Conservation (phyloP, 2,329 filamentous ascomycete species). For the Hypocreales sp. region DNA sequence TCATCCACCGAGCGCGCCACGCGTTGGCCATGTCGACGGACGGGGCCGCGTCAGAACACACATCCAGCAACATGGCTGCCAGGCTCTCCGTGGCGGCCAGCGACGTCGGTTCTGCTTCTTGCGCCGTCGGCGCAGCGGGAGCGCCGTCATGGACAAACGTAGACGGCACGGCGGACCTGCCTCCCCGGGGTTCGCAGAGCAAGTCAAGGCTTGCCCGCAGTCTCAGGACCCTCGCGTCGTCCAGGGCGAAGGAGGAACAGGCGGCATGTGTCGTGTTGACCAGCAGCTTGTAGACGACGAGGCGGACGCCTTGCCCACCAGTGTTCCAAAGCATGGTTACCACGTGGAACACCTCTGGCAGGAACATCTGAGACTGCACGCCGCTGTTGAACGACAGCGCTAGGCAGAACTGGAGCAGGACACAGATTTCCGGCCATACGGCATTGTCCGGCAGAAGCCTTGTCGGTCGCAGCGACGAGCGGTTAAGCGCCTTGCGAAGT, state of each 20-base stretch:
- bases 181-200: conserved; percentile 42
- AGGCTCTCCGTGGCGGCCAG: conserved; percentile 44
- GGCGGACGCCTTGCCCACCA: conserved; percentile 38
- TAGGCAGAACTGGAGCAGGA: conserved; percentile 50
- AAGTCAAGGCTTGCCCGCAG: conserved; percentile 39
- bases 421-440: conserved; percentile 55
- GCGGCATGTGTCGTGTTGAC: conserved; percentile 54
- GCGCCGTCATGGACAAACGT: too few relatives aligned
- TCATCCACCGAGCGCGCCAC: conserved; percentile 62
- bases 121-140: too few relatives aligned
- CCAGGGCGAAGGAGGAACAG: conserved; percentile 48
- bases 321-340: conserved; percentile 58
- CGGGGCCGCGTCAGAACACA: conserved; percentile 47
- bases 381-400: conserved; percentile 53
- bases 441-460: conserved; percentile 49
- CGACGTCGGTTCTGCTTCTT: conserved; percentile 17
- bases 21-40: conserved; percentile 50
- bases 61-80: conserved; percentile 45
- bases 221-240: conserved; percentile 41
- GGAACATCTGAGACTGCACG: conserved; percentile 49
- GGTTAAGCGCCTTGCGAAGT: conserved; percentile 50
- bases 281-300: conserved; percentile 45
- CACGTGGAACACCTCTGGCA: conserved; percentile 55
- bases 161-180: conserved; percentile 34
- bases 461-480: conserved; percentile 51